Base-by-base conservation (phyloP, 441 rosid genomes). In the Gossypium lobatum region DNA sequence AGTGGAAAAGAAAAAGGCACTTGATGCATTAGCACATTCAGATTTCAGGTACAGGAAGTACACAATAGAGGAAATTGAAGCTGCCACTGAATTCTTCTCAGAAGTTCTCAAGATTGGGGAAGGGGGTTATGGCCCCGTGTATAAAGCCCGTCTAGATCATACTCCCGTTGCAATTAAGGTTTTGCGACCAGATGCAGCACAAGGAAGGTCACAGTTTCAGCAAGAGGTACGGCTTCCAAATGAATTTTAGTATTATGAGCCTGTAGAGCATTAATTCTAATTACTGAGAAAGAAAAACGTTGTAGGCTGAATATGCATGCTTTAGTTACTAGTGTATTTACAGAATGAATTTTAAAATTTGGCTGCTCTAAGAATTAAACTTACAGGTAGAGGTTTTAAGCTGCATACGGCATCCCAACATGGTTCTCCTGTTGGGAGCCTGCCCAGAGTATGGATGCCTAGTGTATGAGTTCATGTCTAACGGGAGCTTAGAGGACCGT, bases 111-210 rank as follows among this genome's bases (percentile, higher is more conserved):
- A 91, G 86, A 88, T 95, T 6, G 98, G 98, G 28, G 97, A 89
- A 86, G 98, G 98, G 0, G 91, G 97, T 21, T 95, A 93, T 74
- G 98, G 98, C 20, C 98, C 98, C 3, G 97, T 95, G 21, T 95
- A 87, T 81, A 89, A 82, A 76, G 82, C 94, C 62, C 42, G 70
- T 73, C 84, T 95, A 26, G 97, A 92, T 74, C 94, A 92, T 72
- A 95, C 97, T 2, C 77, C 86, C 1, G 97, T 93, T 0, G 98
- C 98, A 25, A 88, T 95, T 37, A 95, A 95, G 86, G 92, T 84
- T 61, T 80, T 95, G 71, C 93, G 88, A 26, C 91, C 97, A 0
- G 97, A 89, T 81, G 98, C 95, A 55, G 89, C 92, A 66, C 95
- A 95, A 66, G 98, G 98, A 62, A 87, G 86, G 74, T 87, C 97